phyloP scores from a whole-genome alignment of 805 yeast species.

The Zygosaccharomyces bisporus region DNA sequence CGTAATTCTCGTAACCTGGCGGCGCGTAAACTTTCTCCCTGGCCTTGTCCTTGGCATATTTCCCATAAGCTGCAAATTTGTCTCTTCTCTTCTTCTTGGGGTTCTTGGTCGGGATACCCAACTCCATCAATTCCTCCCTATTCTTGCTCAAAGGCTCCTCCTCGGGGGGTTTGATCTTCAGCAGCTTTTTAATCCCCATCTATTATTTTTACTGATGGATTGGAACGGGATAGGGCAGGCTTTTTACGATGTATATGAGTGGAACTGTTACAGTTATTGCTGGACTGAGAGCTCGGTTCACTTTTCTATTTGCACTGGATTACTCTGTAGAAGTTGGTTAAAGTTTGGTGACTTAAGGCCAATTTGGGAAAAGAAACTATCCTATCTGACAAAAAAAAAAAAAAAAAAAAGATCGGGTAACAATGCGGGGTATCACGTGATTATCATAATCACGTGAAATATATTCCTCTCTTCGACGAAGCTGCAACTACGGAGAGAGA shows the following conservation, averaged over 20 bases:
- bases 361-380: slow-evolving; percentile 6
- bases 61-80: slow-evolving; percentile 47
- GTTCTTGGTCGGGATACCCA: slow-evolving; percentile 42
- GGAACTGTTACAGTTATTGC: too few species aligned
- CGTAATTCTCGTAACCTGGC: slow-evolving; percentile 37
- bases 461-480: too few species aligned
- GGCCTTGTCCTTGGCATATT: slow-evolving; percentile 42
- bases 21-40: slow-evolving; percentile 40
- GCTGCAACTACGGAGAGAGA: too few species aligned
- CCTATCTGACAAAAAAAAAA: background rate
- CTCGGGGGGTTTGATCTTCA: slow-evolving; percentile 44
- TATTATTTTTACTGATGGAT: background rate
- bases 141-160: slow-evolving; percentile 44
- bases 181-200: slow-evolving; percentile 50
- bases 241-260: too few species aligned
- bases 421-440: background rate
- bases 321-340: too few species aligned
- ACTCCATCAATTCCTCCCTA: slow-evolving; percentile 40
- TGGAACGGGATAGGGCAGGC: background rate
- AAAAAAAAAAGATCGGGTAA: background rate
- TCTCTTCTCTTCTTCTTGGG: slow-evolving; percentile 37
- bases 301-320: too few species aligned
- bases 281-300: too few species aligned
- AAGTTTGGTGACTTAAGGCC: background rate
- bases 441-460: background rate